These are phyloP conservation scores for Thelonectria rubi DNA, from an alignment of 2,329 filamentous ascomycete genomes.

Conservation along the genomic window DNA sequence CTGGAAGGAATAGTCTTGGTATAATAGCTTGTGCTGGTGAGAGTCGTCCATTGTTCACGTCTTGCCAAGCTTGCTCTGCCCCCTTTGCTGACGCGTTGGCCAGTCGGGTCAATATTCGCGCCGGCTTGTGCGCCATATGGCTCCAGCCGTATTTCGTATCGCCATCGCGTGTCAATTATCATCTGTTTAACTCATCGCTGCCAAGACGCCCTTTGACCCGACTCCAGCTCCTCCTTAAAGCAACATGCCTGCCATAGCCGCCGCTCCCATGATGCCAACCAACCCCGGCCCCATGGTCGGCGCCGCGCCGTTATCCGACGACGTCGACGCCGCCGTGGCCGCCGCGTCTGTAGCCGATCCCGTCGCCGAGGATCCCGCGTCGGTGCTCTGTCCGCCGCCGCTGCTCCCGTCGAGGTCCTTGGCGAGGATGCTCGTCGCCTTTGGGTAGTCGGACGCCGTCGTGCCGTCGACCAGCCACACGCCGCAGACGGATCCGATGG, in stretches of 20 bases:
- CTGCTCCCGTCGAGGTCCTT: background rate
- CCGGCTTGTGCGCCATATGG: too few species aligned
- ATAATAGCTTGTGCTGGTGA: too few species aligned
- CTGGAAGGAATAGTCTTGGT: too few species aligned
- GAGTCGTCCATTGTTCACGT: too few species aligned
- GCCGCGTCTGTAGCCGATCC: background rate
- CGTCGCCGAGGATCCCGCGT: background rate
- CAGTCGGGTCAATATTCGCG: too few species aligned
- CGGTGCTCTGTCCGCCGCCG: background rate
- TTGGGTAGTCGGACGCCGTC: background rate
- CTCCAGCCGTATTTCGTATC: too few species aligned
- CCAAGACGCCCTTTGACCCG: background rate
- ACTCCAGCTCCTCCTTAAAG: background rate
- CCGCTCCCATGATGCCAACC: conserved; percentile 3
- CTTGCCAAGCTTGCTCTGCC: too few species aligned
- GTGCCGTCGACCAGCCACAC: background rate
- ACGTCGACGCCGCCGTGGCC: background rate
- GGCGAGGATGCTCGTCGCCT: conserved; percentile 2
- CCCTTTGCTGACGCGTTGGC: too few species aligned
- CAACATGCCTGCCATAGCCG: background rate
- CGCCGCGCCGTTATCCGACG: background rate
- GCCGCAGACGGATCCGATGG: conserved; percentile 5
- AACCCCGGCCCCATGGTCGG: background rate
- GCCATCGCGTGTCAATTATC: too few species aligned
- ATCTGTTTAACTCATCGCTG: too few species aligned